Evolutionary conservation across 2,329 filamentous ascomycete genomes (phyloP).

Genomic region (Truncatella angustata): DNA sequence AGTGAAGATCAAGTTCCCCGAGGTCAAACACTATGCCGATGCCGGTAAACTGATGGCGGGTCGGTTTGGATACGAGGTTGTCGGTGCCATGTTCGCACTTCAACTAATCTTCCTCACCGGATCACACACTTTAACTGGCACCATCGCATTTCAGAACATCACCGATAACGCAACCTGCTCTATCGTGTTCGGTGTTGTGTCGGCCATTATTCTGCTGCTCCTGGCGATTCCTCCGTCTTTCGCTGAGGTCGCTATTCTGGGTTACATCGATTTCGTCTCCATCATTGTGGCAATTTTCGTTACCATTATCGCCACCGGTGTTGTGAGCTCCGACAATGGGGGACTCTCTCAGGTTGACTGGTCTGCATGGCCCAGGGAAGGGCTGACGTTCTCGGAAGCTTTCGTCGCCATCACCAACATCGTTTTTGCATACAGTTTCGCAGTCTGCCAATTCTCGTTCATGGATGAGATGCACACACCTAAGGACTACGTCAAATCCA

Average conservation of each 20-base stretch:
- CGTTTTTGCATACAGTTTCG: slow-evolving; percentile 57
- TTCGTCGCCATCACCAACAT: slow-evolving; percentile 60
- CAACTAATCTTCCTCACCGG: slow-evolving; percentile 64
- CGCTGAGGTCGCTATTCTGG: slow-evolving; percentile 56
- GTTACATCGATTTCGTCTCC: slow-evolving; percentile 57
- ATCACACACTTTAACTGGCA: slow-evolving; percentile 61
- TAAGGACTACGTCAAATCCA: slow-evolving; percentile 33
- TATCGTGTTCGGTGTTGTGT: slow-evolving; percentile 56
- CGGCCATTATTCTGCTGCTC: slow-evolving; percentile 51
- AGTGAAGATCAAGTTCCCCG: slow-evolving; percentile 32
- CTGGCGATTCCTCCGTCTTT: slow-evolving; percentile 57
- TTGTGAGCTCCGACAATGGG: slow-evolving; percentile 27
- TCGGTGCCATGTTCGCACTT: slow-evolving; percentile 51
- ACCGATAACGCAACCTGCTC: slow-evolving; percentile 56
- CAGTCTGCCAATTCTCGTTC: slow-evolving; percentile 35
- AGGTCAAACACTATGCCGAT: slow-evolving; percentile 44
- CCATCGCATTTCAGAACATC: slow-evolving; percentile 59
- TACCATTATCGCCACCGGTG: slow-evolving; percentile 57
- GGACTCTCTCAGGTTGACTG: slow-evolving; percentile 21
- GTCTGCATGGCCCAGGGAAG: slow-evolving; percentile 29
- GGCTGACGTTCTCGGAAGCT: slow-evolving; percentile 42
- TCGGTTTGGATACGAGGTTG: slow-evolving; percentile 49
- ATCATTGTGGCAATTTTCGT: slow-evolving; percentile 57
- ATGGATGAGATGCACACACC: slow-evolving; percentile 40
- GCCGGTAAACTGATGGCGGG: slow-evolving; percentile 56